phyloP scores from a whole-genome alignment of 1,284 basidiomycete species.

The Pterulicium gracile region DNA sequence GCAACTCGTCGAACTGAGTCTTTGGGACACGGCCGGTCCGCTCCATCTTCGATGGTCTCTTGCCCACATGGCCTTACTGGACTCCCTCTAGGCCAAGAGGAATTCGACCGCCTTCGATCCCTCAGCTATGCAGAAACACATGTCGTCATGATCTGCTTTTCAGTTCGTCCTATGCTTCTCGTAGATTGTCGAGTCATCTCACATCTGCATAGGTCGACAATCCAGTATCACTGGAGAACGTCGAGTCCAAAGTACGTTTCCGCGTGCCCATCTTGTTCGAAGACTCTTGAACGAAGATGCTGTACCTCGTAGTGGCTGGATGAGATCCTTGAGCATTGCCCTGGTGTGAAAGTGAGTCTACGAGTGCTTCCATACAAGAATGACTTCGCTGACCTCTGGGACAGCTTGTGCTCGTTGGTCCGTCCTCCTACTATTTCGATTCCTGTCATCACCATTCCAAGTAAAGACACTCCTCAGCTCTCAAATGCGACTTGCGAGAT shows the following conservation, averaged over 20 bases:
- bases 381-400: background rate
- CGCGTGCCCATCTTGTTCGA: constrained; percentile 5
- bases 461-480: constrained; percentile 37
- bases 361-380: constrained; percentile 7
- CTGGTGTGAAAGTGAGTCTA: constrained; percentile 80
- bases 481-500: constrained; percentile 91
- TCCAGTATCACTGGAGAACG: constrained; percentile 84
- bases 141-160: constrained; percentile 91
- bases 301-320: constrained; percentile 65
- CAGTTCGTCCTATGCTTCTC: constrained; percentile 36
- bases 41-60: constrained; percentile 11
- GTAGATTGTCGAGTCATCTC: constrained; percentile 5
- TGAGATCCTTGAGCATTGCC: constrained; percentile 82
- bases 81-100: constrained; percentile 71
- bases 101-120: constrained; percentile 87
- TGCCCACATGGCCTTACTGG: constrained; percentile 9
- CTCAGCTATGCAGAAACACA: constrained; percentile 93
- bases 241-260: constrained; percentile 72
- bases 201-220: constrained; percentile 63
- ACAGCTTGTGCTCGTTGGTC: constrained; percentile 81
- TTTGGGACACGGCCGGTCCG: constrained; percentile 96
- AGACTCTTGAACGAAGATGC: constrained; percentile 2
- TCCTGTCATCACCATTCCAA: no score
- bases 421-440: constrained; percentile 17
- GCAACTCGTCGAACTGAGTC: constrained; percentile 75